Percentiles rank a stretch among this genome's conserved stretches.
These are phyloP conservation scores for Aureoboletus auriporus DNA, from an alignment of 768 basidiomycete species.

Conservation along the genomic window DNA sequence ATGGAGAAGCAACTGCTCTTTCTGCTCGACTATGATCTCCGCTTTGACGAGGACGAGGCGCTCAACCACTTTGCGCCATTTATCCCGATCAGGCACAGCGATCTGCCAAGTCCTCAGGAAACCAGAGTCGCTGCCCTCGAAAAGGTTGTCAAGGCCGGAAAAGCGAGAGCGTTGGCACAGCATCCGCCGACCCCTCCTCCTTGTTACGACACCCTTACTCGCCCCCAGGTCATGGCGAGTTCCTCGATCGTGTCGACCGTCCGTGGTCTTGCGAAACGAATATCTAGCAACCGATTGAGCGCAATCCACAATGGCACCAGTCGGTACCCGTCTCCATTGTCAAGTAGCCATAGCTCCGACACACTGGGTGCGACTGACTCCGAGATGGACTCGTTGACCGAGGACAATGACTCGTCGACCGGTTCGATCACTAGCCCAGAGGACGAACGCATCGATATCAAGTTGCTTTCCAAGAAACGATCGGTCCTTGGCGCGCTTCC, in stretches of 20 bases:
- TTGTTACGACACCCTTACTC: constrained; percentile 31
- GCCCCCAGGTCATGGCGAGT: constrained; percentile 20
- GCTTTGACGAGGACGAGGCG: constrained; percentile 82
- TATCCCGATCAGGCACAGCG: constrained; percentile 33
- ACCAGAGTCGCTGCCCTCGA: constrained; percentile 51
- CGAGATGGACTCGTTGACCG: constrained; percentile 60
- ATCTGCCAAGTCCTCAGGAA: constrained; percentile 32
- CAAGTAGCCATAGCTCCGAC: constrained; percentile 42
- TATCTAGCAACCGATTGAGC: constrained; percentile 43
- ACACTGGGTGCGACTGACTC: constrained; percentile 46
- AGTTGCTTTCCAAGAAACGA: constrained; percentile 28
- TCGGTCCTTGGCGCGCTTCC: constrained; percentile 47
- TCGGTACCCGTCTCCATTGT: constrained; percentile 28
- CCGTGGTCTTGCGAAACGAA: constrained; percentile 54
- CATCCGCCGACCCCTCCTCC: constrained; percentile 42
- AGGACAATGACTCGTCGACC: constrained; percentile 55
- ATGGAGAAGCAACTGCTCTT: constrained; percentile 97
- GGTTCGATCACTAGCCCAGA: constrained; percentile 53
- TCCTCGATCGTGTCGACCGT: constrained; percentile 51
- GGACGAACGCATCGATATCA: constrained; percentile 32
- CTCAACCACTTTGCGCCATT: constrained; percentile 68
- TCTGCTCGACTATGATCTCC: constrained; percentile 89
- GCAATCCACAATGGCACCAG: constrained; percentile 13
- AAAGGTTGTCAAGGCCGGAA: constrained; percentile 51
- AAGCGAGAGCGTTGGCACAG: constrained; percentile 47